Evolutionary conservation across 2,329 filamentous ascomycete species (phyloP), one percentile per base, ranked within the genome.

Genomic region (Cordyceps javanica): DNA sequence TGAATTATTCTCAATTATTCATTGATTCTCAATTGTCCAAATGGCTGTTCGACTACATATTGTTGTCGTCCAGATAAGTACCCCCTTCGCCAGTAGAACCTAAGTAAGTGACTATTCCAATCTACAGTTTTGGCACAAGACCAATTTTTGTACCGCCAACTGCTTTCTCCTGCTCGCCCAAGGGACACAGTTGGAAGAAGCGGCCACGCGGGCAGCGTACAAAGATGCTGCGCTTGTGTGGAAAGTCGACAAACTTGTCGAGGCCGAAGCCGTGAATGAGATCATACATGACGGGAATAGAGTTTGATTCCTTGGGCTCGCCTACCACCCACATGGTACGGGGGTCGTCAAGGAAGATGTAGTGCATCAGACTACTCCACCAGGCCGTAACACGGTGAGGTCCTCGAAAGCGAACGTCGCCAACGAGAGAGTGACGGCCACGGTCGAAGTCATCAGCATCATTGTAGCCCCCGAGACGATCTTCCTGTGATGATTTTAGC

Each of bases 261-360:
- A 91, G 75, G 7, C 83, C 82, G 64, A 91, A 86, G 1, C 88
- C 88, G 64, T 90, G 86, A 52, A 86, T 82, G 55, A 89, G 81
- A 64, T 92, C 88, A 69, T 91, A 91, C 60, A 85, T 83, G 59
- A 91, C 75, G 14, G 91, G 85, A 0, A 83, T 87, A 28, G 77
- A 80, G 65, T 88, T 88, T 5, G 84, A 88, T 59, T 82, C 83
- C 68, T 88, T 87, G 34, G 89, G 89, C 74, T 93, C 89, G 60
- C 86, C 86, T 8, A 85, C 80, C 9, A 84, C 78, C 60, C 73
- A 72, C 67, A 69, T 73, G 2, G 82, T 85, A 56, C 82, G 78
- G 57, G 80, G 76, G 62, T 86, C 82, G 63, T 85, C 82, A 34
- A 86, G 75, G 69, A 82, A 85, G 45, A 83, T 71, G 65, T 83